phyloP scores from a whole-genome alignment of 176 grass and related monocot species.

The Zea luxurians region DNA sequence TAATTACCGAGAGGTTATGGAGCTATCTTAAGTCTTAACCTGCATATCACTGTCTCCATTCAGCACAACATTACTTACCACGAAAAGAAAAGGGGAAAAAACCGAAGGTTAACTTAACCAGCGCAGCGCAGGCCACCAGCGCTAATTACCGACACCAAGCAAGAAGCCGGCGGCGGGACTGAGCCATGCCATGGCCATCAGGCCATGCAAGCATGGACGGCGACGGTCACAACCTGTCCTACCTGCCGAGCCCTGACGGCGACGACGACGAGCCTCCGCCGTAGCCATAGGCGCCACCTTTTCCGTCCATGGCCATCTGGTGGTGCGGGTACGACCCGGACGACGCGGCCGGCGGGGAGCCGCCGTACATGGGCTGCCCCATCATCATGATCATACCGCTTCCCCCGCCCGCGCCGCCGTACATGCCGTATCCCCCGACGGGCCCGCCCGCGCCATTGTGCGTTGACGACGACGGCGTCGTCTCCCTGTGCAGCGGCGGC shows the following conservation, averaged over 20 bases:
- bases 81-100: background rate
- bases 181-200: background rate
- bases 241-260: conserved; percentile 50
- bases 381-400: conserved; percentile 61
- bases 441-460: conserved; percentile 36
- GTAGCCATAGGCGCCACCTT: conserved; percentile 44
- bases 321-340: conserved; percentile 50
- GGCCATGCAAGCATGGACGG: conserved; percentile 17
- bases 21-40: conserved; percentile 26
- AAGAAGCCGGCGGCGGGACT: conserved; percentile 9
- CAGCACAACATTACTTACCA: conserved; percentile 4
- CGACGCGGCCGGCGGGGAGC: background rate
- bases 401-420: conserved; percentile 11
- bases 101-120: conserved; percentile 22
- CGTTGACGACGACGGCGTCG: background rate
- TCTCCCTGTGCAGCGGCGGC: conserved; percentile 15
- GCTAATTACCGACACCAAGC: conserved; percentile 22
- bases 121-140: background rate
- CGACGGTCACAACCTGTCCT: conserved; percentile 44
- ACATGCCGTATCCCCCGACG: conserved; percentile 42
- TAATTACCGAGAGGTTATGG: conserved; percentile 30
- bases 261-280: conserved; percentile 46
- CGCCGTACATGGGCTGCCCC: conserved; percentile 75
- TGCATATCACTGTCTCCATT: conserved; percentile 8
- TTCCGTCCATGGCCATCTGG: conserved; percentile 56